A percentile compares a stretch with the other conserved stretches of the same genome.
phyloP scores from a whole-genome alignment of 2,329 filamentous ascomycete genomes.

The Penicillium sp. region DNA sequence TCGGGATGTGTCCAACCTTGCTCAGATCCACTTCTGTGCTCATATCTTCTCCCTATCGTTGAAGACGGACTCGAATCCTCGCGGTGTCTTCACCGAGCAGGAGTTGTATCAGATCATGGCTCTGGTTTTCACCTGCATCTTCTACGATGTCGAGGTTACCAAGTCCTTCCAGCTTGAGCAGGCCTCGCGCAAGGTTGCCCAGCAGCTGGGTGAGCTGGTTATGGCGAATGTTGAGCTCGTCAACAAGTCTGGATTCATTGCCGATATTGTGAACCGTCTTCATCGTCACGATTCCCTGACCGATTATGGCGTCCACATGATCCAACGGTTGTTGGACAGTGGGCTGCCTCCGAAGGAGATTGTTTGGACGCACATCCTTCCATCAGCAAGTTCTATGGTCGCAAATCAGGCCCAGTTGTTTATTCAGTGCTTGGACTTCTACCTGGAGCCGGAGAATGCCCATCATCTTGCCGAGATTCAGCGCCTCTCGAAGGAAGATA shows the following conservation, averaged over 20 bases:
- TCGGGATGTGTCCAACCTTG: constrained; percentile 56
- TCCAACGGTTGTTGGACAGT: constrained; percentile 55
- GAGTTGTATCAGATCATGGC: constrained; percentile 60
- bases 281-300: constrained; percentile 50
- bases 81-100: constrained; percentile 57
- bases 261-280: constrained; percentile 46
- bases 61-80: constrained; percentile 56
- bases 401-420: constrained; percentile 63
- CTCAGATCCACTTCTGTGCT: constrained; percentile 59
- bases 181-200: constrained; percentile 52
- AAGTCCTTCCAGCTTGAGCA: constrained; percentile 57
- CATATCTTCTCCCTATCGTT: constrained; percentile 60
- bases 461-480: constrained; percentile 55
- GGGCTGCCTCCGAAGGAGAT: constrained; percentile 54
- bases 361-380: constrained; percentile 62
- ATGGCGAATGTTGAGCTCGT: constrained; percentile 55
- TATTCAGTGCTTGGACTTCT: constrained; percentile 61
- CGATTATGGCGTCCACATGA: constrained; percentile 60
- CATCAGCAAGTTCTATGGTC: constrained; percentile 60
- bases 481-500: constrained; percentile 51
- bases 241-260: constrained; percentile 46
- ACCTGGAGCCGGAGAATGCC: constrained; percentile 55
- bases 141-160: constrained; percentile 59
- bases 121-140: constrained; percentile 57
- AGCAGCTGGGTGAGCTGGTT: constrained; percentile 55